Evolutionary conservation across 305 asterid genomes (phyloP), one percentile per base, ranked within the genome.

Genomic region (Fraxinus sp.): DNA sequence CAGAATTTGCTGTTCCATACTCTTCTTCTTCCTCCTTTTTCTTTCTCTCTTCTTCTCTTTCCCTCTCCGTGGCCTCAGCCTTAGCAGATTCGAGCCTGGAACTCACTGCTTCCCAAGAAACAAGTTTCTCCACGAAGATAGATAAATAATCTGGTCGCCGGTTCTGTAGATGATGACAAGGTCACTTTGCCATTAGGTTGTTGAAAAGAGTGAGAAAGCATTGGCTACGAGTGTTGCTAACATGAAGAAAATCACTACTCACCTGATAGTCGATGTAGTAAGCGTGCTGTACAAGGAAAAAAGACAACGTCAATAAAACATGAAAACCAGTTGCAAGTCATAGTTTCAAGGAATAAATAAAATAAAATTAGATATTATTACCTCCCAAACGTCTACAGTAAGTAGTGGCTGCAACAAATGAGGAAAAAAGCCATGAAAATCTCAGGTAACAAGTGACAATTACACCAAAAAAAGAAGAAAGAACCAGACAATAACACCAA

Each of bases 361-460:
- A 18, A 39, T 46, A 75, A 73, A 4, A 28, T 18, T 43, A 64
- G 30, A 37, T 62, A 74, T 76, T 5, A 73, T 76, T 91, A 96
- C 99, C 98, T 96, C 99, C 99, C 99, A 96, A 49, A 96, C 98
- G 80, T 96, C 99, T 43, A 96, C 84, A 9, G 98, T 92, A 73
- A 96, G 94, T 87, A 96, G 95, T 14, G 99, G 98, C 99, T 96
- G 97, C 93, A 89, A 82, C 72, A 80, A 84, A 26, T 64, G 79
- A 83, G 82, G 68, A 78, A 11, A 81, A 64, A 59, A 5, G 62
- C 46, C 43, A 75, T 52, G 80, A 86, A 57, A 79, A n/a, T 13
- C 37, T 77, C 35, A 41, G 39, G 20, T 35, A 43, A 78, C 8
- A 10, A 41, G 77, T 30, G 1, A 1, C 59, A 81, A 6, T 2